phyloP scores from a whole-genome alignment of 2,329 filamentous ascomycete genomes.

The Alternaria metachromatica region DNA sequence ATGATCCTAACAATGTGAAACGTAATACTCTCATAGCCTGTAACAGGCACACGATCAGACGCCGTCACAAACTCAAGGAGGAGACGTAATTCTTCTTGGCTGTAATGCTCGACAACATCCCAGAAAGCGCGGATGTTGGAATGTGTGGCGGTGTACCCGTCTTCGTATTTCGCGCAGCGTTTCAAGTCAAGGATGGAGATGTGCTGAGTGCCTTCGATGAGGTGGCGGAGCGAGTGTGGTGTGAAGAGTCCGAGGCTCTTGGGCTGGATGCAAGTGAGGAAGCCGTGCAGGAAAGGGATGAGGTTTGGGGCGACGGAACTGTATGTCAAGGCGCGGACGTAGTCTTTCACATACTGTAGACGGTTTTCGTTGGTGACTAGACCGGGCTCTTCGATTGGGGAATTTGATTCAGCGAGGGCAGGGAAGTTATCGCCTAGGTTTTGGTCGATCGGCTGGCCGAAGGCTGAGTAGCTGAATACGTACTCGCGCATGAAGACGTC shows the following conservation, averaged over 20 bases:
- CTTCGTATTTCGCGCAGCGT: slow-evolving; percentile 75
- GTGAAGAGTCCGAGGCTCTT: slow-evolving; percentile 65
- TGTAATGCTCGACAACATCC: slow-evolving; percentile 74
- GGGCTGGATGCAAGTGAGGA: slow-evolving; percentile 74
- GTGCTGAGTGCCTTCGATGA: slow-evolving; percentile 83
- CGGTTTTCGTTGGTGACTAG: slow-evolving; percentile 85
- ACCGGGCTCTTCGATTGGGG: slow-evolving; percentile 60
- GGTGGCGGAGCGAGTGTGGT: slow-evolving; percentile 67
- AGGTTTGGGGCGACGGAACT: slow-evolving; percentile 69
- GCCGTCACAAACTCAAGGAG: slow-evolving; percentile 95
- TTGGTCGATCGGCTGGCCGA: slow-evolving; percentile 61
- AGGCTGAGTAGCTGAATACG: slow-evolving; percentile 75
- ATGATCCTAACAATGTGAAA: slow-evolving; percentile 81
- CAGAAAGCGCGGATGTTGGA: slow-evolving; percentile 81
- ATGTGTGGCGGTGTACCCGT: slow-evolving; percentile 74
- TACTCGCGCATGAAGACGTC: slow-evolving; percentile 86
- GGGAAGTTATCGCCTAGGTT: slow-evolving; percentile 55
- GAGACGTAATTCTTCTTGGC: slow-evolving; percentile 72
- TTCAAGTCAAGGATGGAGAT: slow-evolving; percentile 80
- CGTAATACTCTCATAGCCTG: slow-evolving; percentile 79
- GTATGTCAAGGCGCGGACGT: slow-evolving; percentile 59
- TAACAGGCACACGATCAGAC: slow-evolving; percentile 86
- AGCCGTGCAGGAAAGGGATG: slow-evolving; percentile 83
- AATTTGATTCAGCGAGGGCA: background rate
- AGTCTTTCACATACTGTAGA: slow-evolving; percentile 79